A percentile compares a stretch with the other conserved stretches of the same genome.
Conservation (phyloP, 352 stramenopile genomes). For the Pythium pyrilobum region DNA sequence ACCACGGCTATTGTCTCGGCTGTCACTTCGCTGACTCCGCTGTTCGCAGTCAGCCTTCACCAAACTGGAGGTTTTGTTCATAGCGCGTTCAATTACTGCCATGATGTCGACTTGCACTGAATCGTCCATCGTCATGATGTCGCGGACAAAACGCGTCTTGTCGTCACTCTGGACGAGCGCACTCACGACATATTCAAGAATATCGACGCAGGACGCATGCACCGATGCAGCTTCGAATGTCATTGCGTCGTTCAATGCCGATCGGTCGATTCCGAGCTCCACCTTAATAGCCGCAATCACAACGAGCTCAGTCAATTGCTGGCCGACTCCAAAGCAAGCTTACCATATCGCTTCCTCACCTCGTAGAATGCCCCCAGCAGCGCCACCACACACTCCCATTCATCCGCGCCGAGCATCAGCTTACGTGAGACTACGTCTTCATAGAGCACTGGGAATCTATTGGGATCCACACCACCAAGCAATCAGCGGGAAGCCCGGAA, state of each 20-base stretch:
- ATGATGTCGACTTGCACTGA: slow-evolving; percentile 59
- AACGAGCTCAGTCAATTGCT: neutral
- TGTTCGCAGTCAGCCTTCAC: slow-evolving; percentile 1
- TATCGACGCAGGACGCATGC: slow-evolving; percentile 3
- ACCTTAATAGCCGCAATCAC: slow-evolving; percentile 16
- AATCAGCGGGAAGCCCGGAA: too few species aligned
- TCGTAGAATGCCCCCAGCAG: slow-evolving; percentile 56
- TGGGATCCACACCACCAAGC: too few species aligned
- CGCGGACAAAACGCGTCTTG: slow-evolving; percentile 49
- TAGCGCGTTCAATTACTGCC: slow-evolving; percentile 50
- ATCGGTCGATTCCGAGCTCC: slow-evolving; percentile 16
- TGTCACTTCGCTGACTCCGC: neutral
- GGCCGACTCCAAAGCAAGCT: too few species aligned
- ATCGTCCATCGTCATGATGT: slow-evolving; percentile 64
- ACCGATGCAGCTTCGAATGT: slow-evolving; percentile 2
- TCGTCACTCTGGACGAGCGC: slow-evolving; percentile 54
- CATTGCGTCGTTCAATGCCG: slow-evolving; percentile 10
- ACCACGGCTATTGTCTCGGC: neutral
- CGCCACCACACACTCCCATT: slow-evolving; percentile 16
- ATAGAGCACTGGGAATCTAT: slow-evolving; percentile 26
- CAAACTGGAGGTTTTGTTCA: slow-evolving; percentile 16
- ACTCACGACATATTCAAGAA: slow-evolving; percentile 43
- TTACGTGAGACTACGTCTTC: slow-evolving; percentile 9
- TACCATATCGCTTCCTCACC: slow-evolving; percentile 11
- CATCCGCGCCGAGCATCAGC: slow-evolving; percentile 2